phyloP scores from a whole-genome alignment of 306 rosid species.

The Inga laurina region DNA sequence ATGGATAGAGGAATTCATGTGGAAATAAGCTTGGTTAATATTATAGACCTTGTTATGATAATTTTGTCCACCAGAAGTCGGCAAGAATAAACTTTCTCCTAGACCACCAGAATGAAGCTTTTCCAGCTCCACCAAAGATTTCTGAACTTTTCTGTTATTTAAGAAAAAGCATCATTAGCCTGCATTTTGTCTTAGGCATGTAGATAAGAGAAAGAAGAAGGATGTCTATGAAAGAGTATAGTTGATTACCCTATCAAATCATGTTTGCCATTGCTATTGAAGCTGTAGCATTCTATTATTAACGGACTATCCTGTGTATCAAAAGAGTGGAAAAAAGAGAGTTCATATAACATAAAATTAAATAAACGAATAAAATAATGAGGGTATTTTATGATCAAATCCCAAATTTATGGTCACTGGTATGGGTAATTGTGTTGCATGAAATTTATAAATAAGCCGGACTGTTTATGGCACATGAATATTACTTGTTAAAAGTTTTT shows the following conservation, averaged over 20 bases:
- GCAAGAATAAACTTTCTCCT: slow-evolving; percentile 60
- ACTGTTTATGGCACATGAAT: no score
- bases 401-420: slow-evolving; percentile 1
- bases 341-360: slow-evolving; percentile 5
- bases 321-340: slow-evolving; percentile 42
- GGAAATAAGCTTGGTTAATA: slow-evolving; percentile 25
- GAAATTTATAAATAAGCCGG: no score
- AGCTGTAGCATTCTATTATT: slow-evolving; percentile 87
- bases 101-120: slow-evolving; percentile 68
- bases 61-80: slow-evolving; percentile 67
- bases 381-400: slow-evolving; percentile 10
- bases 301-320: slow-evolving; percentile 80
- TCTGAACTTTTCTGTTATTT: slow-evolving; percentile 77
- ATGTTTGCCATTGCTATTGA: slow-evolving; percentile 89
- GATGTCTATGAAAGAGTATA: slow-evolving; percentile 21
- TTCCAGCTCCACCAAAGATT: slow-evolving; percentile 81
- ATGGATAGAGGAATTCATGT: slow-evolving; percentile 24
- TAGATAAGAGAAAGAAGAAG: slow-evolving; percentile 19
- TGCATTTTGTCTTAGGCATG: slow-evolving; percentile 28
- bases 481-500: no score
- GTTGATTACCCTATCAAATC: slow-evolving; percentile 89
- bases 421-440: no score
- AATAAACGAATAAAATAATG: slow-evolving; percentile 15
- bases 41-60: slow-evolving; percentile 73
- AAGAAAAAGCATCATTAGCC: slow-evolving; percentile 32